These are phyloP conservation scores for Cytospora leucostoma DNA, from an alignment of 2,329 filamentous ascomycete species.

Conservation along the genomic window DNA sequence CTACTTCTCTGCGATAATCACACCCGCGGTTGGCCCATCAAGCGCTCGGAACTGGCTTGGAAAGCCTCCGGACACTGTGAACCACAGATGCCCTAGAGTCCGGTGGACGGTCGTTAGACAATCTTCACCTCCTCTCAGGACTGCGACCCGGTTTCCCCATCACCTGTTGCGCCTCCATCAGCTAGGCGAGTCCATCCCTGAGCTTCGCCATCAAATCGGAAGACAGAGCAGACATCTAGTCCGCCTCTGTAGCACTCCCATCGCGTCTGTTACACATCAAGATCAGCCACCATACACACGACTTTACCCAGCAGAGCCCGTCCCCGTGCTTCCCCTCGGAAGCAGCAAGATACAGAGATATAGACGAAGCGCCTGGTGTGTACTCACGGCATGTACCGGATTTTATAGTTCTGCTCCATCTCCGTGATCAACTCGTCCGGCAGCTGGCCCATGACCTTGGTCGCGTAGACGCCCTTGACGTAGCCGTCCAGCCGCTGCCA, in stretches of 20 bases:
- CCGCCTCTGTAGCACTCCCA: constrained; percentile 56
- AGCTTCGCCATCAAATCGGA: constrained; percentile 23
- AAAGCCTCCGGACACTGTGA: not conserved
- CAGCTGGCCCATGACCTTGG: constrained; percentile 85
- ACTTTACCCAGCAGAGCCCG: too few relatives aligned
- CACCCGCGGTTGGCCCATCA: not conserved
- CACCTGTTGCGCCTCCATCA: not conserved
- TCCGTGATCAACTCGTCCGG: constrained; percentile 64
- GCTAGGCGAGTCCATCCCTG: constrained; percentile 5
- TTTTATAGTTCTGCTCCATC: constrained; percentile 63
- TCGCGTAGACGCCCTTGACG: constrained; percentile 86
- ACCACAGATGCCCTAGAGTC: too few relatives aligned
- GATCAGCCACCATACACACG: constrained; percentile 13
- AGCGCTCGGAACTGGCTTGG: not conserved
- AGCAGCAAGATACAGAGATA: too few relatives aligned
- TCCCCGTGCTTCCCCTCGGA: not conserved
- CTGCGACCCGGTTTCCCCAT: not conserved
- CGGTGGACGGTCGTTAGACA: not conserved
- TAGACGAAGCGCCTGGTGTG: not conserved
- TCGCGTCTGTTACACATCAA: constrained; percentile 48
- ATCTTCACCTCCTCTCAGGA: not conserved
- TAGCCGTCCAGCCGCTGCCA: constrained; percentile 93
- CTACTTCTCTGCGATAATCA: not conserved
- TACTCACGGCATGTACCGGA: constrained; percentile 67
- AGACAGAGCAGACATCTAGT: constrained; percentile 30